phyloP scores from a whole-genome alignment of 495 filamentous ascomycete species.

The Bryoglossum gracile region DNA sequence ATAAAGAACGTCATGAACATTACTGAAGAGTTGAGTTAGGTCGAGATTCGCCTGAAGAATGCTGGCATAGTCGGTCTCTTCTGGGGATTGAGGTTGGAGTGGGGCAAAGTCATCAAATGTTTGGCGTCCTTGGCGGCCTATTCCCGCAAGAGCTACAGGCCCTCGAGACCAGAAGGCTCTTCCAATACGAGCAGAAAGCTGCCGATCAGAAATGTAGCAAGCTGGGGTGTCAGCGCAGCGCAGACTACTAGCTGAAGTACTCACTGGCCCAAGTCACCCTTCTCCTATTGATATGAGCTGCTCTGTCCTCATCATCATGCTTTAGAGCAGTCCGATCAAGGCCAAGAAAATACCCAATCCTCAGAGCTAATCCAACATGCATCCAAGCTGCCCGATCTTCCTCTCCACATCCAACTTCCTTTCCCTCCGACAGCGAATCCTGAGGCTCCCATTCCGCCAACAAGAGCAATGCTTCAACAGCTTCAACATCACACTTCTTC shows the following conservation, averaged over 20 bases:
- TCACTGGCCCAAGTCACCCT: conserved; percentile 53
- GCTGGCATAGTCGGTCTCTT: conserved; percentile 54
- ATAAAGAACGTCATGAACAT: conserved; percentile 58
- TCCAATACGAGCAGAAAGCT: conserved; percentile 56
- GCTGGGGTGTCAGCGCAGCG: neutral
- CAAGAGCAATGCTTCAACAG: conserved; percentile 52
- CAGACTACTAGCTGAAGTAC: neutral
- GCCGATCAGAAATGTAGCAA: conserved; percentile 54
- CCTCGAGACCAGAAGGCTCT: conserved; percentile 59
- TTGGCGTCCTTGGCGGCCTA: conserved; percentile 29
- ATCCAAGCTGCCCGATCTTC: conserved; percentile 61
- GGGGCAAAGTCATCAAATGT: conserved; percentile 52
- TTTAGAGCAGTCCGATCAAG: conserved; percentile 50
- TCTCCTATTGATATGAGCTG: conserved; percentile 40
- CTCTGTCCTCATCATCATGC: conserved; percentile 38
- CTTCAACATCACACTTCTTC: conserved; percentile 51
- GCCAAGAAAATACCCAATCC: conserved; percentile 53
- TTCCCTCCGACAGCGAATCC: conserved; percentile 36
- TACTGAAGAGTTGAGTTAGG: conserved; percentile 54
- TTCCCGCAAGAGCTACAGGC: conserved; percentile 51
- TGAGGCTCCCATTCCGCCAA: conserved; percentile 61
- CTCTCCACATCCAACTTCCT: conserved; percentile 51
- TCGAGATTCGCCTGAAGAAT: conserved; percentile 56
- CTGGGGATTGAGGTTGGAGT: conserved; percentile 41
- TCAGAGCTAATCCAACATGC: conserved; percentile 54